Conservation (phyloP, 192 early-diverging fungal genomes). For the Gryganskiella cystojenkinii region DNA sequence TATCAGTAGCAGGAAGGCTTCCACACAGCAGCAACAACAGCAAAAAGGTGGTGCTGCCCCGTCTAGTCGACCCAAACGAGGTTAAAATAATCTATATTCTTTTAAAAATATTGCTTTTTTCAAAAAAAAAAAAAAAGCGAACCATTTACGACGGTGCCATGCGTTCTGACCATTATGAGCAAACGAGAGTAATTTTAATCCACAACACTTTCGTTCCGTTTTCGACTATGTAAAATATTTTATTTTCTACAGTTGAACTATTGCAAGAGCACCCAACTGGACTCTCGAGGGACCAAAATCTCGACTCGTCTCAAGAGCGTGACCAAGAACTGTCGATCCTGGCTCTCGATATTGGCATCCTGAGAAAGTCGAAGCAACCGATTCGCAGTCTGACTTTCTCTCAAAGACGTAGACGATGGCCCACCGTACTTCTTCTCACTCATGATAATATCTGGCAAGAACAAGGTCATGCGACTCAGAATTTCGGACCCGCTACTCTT, state of each 20-base stretch:
- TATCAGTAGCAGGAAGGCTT: conserved; percentile 4
- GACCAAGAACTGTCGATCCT: conserved; percentile 23
- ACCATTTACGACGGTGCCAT: background rate
- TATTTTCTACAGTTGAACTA: too few relatives aligned
- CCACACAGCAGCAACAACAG: too few relatives aligned
- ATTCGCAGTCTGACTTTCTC: conserved; percentile 25
- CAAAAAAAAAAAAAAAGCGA: background rate
- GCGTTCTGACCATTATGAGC: too few relatives aligned
- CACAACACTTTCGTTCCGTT: too few relatives aligned
- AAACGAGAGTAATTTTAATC: too few relatives aligned
- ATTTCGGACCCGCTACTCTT: too few relatives aligned
- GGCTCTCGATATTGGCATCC: conserved; percentile 12
- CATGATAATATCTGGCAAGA: conserved; percentile 34
- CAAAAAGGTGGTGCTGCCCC: too few relatives aligned
- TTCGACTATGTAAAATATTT: background rate
- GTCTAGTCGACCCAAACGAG: too few relatives aligned
- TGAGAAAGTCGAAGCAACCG: conserved; percentile 19
- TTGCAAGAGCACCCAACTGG: conserved; percentile 23
- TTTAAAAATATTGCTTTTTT: too few relatives aligned
- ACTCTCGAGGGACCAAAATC: conserved; percentile 21
- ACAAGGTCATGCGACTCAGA: conserved; percentile 14
- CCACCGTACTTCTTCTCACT: background rate
- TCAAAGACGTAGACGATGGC: background rate
- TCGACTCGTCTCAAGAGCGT: conserved; percentile 34
- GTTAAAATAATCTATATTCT: too few relatives aligned